A percentile compares a stretch with the other conserved stretches of the same genome.
Conservation (phyloP, 1,284 basidiomycete species). For the Sporisorium iseilematis-ciliati region DNA sequence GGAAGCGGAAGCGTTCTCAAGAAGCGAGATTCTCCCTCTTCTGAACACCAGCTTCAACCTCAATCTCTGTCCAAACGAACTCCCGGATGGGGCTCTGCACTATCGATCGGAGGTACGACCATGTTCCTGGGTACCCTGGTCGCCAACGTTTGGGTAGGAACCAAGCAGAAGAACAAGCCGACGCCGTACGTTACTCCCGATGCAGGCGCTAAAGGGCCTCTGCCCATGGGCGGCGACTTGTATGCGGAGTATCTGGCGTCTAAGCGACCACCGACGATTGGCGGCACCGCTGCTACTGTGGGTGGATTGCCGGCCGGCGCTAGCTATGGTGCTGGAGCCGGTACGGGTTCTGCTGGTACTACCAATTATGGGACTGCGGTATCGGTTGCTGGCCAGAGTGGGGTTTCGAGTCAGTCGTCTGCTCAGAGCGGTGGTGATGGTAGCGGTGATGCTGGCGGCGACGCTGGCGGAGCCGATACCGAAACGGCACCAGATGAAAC, state of each 20-base stretch:
- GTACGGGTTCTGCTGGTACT: not conserved
- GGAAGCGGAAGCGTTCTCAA: constrained; percentile 19
- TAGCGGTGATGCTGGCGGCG: too few species aligned
- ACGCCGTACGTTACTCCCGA: constrained; percentile 35
- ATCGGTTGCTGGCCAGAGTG: not conserved
- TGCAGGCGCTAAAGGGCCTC: constrained; percentile 23
- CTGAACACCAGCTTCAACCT: not conserved
- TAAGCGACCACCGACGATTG: constrained; percentile 5
- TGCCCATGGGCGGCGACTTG: constrained; percentile 34
- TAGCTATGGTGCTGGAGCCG: constrained; percentile 1
- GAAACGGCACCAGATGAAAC: not conserved
- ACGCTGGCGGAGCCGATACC: not conserved
- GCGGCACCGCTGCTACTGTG: not conserved
- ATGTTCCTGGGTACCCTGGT: constrained; percentile 35
- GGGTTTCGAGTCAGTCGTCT: not conserved
- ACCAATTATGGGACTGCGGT: not conserved
- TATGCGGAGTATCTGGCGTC: constrained; percentile 27
- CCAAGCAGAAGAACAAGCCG: constrained; percentile 35
- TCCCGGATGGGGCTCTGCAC: constrained; percentile 11
- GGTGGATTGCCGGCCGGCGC: not conserved
- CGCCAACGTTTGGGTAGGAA: constrained; percentile 10
- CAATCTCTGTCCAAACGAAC: constrained; percentile 27
- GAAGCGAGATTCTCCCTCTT: constrained; percentile 13
- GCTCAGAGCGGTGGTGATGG: not conserved
- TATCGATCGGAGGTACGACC: constrained; percentile 25